phyloP scores from a whole-genome alignment of 495 filamentous ascomycete genomes.

The Viridothelium virens region DNA sequence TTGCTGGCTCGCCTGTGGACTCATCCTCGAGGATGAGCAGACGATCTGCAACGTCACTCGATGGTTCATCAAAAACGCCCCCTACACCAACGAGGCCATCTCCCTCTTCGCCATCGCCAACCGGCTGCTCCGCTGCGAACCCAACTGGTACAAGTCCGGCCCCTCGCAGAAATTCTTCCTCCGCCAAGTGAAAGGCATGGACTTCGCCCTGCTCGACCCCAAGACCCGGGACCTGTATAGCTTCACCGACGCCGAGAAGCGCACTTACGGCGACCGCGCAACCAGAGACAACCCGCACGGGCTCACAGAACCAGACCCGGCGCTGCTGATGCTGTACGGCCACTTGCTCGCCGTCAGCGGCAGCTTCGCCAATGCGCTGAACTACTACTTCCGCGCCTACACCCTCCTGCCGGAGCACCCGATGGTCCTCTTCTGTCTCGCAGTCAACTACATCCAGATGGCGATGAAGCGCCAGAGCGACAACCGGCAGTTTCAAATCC shows the following conservation, averaged over 20 bases:
- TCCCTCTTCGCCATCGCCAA: constrained; percentile 68
- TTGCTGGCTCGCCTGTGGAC: constrained; percentile 80
- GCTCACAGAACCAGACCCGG: constrained; percentile 53
- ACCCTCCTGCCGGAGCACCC: constrained; percentile 69
- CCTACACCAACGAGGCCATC: constrained; percentile 77
- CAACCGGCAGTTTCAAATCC: constrained; percentile 76
- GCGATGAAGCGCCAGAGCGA: constrained; percentile 80
- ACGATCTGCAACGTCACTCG: constrained; percentile 58
- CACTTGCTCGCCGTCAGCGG: constrained; percentile 74
- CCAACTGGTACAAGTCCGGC: constrained; percentile 49
- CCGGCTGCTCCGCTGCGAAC: constrained; percentile 47
- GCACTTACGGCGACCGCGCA: constrained; percentile 12
- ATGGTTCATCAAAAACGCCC: constrained; percentile 79
- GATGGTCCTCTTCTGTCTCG: constrained; percentile 64
- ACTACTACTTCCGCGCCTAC: constrained; percentile 85
- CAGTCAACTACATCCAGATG: constrained; percentile 72
- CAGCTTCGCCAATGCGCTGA: constrained; percentile 73
- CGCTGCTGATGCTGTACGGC: constrained; percentile 77
- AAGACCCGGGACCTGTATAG: constrained; percentile 28
- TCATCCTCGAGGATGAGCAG: constrained; percentile 71
- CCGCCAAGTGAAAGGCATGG: constrained; percentile 84
- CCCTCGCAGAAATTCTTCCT: constrained; percentile 80
- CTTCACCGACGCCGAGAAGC: constrained; percentile 21
- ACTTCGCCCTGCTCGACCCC: constrained; percentile 42
- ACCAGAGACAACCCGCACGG: constrained; percentile 11